phyloP scores from a whole-genome alignment of 441 rosid genomes.

The Gossypium davidsonii region DNA sequence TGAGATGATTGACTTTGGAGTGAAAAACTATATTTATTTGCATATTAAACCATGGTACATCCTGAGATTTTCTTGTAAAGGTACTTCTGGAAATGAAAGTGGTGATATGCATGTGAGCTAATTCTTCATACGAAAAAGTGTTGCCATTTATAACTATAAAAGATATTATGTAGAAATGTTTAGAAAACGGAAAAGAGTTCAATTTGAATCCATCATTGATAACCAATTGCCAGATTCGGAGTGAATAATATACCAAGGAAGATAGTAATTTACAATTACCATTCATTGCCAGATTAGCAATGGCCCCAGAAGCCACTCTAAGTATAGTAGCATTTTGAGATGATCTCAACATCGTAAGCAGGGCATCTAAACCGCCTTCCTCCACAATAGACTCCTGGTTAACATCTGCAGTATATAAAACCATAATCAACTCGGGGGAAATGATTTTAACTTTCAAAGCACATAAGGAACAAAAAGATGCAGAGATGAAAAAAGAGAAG shows the following conservation, averaged over 20 bases:
- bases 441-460: not conserved
- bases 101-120: not conserved
- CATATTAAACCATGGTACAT: too few species aligned
- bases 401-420: constrained; percentile 41
- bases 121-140: not conserved
- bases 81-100: too few species aligned
- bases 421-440: not conserved
- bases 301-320: constrained; percentile 93
- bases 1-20: too few species aligned
- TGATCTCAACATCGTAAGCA: constrained; percentile 60
- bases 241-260: not conserved
- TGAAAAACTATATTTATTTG: too few species aligned
- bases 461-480: not conserved
- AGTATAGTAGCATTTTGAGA: constrained; percentile 72
- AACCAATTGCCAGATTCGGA: constrained; percentile 5
- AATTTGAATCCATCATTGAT: not conserved
- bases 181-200: not conserved
- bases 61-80: too few species aligned
- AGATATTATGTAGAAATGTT: not conserved
- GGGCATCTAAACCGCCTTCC: constrained; percentile 88
- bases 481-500: not conserved
- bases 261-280: constrained; percentile 35
- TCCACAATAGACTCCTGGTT: constrained; percentile 86
- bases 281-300: constrained; percentile 94
- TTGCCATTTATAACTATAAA: not conserved